Evolutionary conservation across 1,284 basidiomycete species (phyloP).

Genomic region (Apiotrichum akiyoshidainum): DNA sequence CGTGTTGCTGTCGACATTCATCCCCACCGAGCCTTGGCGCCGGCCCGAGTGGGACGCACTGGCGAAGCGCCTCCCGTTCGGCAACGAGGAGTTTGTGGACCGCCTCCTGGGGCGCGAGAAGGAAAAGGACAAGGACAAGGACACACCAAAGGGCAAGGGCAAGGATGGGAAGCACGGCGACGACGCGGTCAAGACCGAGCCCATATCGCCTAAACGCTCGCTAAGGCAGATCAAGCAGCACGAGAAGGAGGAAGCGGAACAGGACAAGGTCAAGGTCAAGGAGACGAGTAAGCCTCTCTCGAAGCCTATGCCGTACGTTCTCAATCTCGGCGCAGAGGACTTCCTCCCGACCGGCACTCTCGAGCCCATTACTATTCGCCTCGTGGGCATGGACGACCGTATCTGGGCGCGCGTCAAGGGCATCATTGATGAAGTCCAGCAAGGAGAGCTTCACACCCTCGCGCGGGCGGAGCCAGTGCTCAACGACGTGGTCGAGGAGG

Average conservation of each 20-base stretch:
- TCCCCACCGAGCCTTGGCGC: conserved; percentile 30
- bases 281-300: neutral
- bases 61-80: conserved; percentile 33
- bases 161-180: neutral
- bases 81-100: conserved; percentile 29
- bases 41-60: conserved; percentile 35
- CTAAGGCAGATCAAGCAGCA: conserved; percentile 4
- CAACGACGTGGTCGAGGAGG: conserved; percentile 7
- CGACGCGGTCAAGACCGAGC: conserved; percentile 2
- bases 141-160: neutral
- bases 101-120: conserved; percentile 3
- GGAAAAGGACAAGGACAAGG: neutral
- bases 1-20: conserved; percentile 36
- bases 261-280: neutral
- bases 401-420: conserved; percentile 35
- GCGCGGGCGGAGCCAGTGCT: conserved; percentile 29
- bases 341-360: conserved; percentile 30
- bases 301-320: conserved; percentile 13
- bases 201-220: conserved; percentile 7
- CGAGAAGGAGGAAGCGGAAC: no score
- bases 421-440: conserved; percentile 30
- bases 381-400: conserved; percentile 31
- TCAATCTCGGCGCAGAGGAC: conserved; percentile 38
- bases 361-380: conserved; percentile 37
- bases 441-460: conserved; percentile 28